Evolutionary conservation across 768 basidiomycete genomes (phyloP).

Genomic region (Hypholoma sublateritium): DNA sequence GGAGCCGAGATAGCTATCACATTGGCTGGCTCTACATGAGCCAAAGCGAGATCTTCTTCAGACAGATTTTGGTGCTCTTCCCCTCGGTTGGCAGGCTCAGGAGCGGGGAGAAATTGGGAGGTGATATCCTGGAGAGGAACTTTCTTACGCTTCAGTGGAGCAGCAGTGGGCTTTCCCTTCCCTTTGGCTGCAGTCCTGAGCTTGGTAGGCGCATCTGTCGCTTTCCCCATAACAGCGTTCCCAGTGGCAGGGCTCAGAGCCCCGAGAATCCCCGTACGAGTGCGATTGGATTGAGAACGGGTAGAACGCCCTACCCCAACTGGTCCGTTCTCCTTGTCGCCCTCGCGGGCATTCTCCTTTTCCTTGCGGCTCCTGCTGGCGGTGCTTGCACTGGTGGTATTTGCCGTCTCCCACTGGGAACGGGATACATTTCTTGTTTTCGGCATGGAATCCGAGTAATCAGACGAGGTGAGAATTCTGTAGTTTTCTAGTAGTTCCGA

Average conservation of each 20-base stretch:
- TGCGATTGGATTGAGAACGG: constrained; percentile 14
- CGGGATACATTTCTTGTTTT: constrained; percentile 28
- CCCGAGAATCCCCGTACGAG: constrained; percentile 12
- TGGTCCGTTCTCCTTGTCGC: constrained; percentile 23
- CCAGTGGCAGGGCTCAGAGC: constrained; percentile 2
- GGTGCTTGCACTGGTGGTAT: constrained; percentile 5
- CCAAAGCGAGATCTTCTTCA: background rate
- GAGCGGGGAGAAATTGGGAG: constrained; percentile 26
- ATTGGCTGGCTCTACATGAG: constrained; percentile 5
- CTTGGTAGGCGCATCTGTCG: constrained; percentile 3
- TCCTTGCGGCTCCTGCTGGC: constrained; percentile 14
- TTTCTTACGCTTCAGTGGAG: constrained; percentile 26
- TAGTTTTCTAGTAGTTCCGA: background rate
- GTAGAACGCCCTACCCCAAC: constrained; percentile 7
- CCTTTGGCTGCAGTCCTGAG: constrained; percentile 18
- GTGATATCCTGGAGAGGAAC: constrained; percentile 36
- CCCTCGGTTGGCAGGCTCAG: constrained; percentile 28
- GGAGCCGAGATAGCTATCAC: constrained; percentile 6
- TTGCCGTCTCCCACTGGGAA: constrained; percentile 26
- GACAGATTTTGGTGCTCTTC: constrained; percentile 9
- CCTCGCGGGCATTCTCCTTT: constrained; percentile 16
- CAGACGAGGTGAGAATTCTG: background rate
- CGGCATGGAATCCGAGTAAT: constrained; percentile 19
- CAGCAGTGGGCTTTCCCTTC: constrained; percentile 20
- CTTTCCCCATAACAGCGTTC: background rate